Evolutionary conservation across 2,329 filamentous ascomycete species (phyloP).

Genomic region (Nothophoma quercina): DNA sequence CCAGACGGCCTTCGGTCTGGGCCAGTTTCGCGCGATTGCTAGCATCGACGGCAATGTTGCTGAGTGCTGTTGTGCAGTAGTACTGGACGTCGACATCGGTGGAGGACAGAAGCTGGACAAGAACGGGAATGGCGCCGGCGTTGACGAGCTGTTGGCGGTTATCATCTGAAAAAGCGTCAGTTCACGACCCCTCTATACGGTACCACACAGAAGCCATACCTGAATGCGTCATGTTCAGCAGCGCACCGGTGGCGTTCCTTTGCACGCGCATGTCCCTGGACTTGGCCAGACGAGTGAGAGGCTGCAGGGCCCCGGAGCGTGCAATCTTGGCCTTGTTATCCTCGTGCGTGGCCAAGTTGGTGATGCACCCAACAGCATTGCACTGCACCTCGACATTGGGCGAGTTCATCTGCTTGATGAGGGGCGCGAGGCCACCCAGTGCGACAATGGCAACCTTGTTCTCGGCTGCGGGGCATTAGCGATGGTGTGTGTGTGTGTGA

Average conservation of each 20-base stretch:
- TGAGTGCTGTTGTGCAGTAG: slow-evolving; percentile 97
- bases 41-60: slow-evolving; percentile 96
- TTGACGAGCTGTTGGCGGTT: slow-evolving; percentile 98
- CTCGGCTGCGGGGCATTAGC: slow-evolving; percentile 73
- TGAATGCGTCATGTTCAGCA: slow-evolving; percentile 99
- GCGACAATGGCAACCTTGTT: slow-evolving; percentile 98
- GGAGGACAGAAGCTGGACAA: slow-evolving; percentile 93
- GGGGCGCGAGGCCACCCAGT: slow-evolving; percentile 84
- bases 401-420: slow-evolving; percentile 98
- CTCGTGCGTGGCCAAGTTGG: slow-evolving; percentile 96
- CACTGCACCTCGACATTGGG: slow-evolving; percentile 98
- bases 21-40: slow-evolving; percentile 91
- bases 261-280: slow-evolving; percentile 99
- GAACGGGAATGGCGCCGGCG: slow-evolving; percentile 94
- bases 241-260: slow-evolving; percentile 92
- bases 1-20: slow-evolving; percentile 86
- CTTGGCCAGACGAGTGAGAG: slow-evolving; percentile 89
- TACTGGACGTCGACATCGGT: slow-evolving; percentile 97
- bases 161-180: slow-evolving; percentile 70
- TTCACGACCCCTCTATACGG: slow-evolving; percentile 2
- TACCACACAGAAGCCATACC: slow-evolving; percentile 63
- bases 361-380: slow-evolving; percentile 98
- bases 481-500: slow-evolving; percentile 10
- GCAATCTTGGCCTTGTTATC: slow-evolving; percentile 99
- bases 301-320: slow-evolving; percentile 88